A percentile compares a stretch with the other conserved stretches of the same genome.
phyloP scores from a whole-genome alignment of 2,329 filamentous ascomycete genomes.

The Seiridium cupressi region DNA sequence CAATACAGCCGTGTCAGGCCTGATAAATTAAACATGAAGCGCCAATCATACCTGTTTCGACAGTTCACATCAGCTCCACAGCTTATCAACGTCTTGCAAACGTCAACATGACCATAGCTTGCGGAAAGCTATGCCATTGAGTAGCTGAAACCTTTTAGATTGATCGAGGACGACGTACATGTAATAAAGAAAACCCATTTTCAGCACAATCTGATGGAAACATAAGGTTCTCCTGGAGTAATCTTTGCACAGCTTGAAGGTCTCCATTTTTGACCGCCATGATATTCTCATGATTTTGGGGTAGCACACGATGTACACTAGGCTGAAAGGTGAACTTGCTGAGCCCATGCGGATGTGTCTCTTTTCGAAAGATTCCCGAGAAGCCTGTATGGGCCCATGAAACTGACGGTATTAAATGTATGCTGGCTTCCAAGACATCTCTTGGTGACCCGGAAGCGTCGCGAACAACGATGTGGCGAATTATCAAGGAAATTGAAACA shows the following conservation, averaged over 20 bases:
- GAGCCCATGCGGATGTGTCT: constrained; percentile 5
- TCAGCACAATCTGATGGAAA: not conserved
- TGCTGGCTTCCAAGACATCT: not conserved
- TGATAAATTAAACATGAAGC: not conserved
- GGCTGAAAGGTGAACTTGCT: not conserved
- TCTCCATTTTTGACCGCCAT: not conserved
- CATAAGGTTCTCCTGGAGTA: not conserved
- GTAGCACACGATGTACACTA: not conserved
- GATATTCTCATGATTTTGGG: not conserved
- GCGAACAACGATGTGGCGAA: not conserved
- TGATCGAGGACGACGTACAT: not conserved
- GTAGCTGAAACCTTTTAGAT: no score
- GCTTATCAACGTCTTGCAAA: constrained; percentile 12
- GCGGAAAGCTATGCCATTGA: no score
- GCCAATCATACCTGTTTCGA: not conserved
- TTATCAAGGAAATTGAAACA: not conserved
- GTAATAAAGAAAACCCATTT: not conserved
- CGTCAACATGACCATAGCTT: constrained; percentile 7
- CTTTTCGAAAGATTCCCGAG: constrained; percentile 12
- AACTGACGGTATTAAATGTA: constrained; percentile 11
- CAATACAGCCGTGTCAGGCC: no score
- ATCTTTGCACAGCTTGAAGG: not conserved
- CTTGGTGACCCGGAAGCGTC: not conserved
- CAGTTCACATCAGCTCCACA: constrained; percentile 15
- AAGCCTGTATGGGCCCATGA: constrained; percentile 13